Evolutionary conservation across 2,329 filamentous ascomycete species (phyloP), one percentile per base, ranked within the genome.

Genomic region (Penicillium sclerotiorum): DNA sequence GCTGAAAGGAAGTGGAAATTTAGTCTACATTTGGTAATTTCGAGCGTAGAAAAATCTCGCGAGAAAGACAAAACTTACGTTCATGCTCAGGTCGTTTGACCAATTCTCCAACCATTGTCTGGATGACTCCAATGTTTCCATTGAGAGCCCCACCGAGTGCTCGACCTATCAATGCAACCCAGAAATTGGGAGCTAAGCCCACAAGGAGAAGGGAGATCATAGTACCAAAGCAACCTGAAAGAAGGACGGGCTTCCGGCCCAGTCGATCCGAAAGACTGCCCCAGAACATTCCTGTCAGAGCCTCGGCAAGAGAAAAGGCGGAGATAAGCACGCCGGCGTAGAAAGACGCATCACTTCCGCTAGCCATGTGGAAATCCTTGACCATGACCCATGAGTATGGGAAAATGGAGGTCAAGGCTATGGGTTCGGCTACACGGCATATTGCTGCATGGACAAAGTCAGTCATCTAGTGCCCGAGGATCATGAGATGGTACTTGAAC

Each of bases 91-190:
- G 90, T 50, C 87, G 89, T 27, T 81, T 88, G 44, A 95, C 88
- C 48, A 96, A 71, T 70, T 96, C 92, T 22, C 87, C 90, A 12
- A 96, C 92, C 89, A 95, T 95, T 15, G 90, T 95, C 71, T 95
- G 88, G 58, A 94, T 90, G 28, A 94, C 89, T 22, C 89, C 91
- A 59, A 95, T 90, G 65, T 96, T 96, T 51, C 92, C 92, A 69
- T 96, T 96, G 47, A 96, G 78, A 11, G 92, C 78, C 18, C 92
- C 91, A 35, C 90, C 92, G 12, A 94, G 67, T 37, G 86, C 82
- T 62, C 92, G 81, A 12, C 90, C 91, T 23, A 83, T 64, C 37
- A 96, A 76, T 13, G 92, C 92, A 50, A 93, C 72, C 87, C 89
- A 93, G 59, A 96, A 89, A 68, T 88, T 95, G 44, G 82, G 78